These are phyloP conservation scores for Psidium guajava DNA, from an alignment of 345 rosid species.

Conservation along the genomic window DNA sequence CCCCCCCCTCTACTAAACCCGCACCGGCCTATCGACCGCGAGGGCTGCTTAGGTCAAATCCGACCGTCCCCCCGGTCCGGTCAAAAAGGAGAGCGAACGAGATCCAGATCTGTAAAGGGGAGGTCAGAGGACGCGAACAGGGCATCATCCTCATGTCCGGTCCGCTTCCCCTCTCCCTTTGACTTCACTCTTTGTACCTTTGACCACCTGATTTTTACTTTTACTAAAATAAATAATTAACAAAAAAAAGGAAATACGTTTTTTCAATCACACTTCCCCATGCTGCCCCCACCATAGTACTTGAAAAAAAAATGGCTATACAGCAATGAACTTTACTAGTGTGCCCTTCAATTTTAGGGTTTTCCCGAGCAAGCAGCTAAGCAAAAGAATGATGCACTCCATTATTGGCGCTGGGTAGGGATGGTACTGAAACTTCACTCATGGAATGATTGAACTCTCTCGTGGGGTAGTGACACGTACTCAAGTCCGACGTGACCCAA, in stretches of 20 bases:
- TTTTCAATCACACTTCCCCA: not conserved
- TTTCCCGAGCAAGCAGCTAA: not conserved
- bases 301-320: not conserved
- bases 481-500: not conserved
- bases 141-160: conserved; percentile 23
- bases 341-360: not conserved
- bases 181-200: not conserved
- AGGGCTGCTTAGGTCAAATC: not conserved
- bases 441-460: not conserved
- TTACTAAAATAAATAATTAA: not conserved
- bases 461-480: not conserved
- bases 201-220: not conserved
- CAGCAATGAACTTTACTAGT: not conserved
- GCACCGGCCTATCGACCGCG: not conserved
- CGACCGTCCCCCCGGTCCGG: not conserved
- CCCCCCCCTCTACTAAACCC: not conserved
- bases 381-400: not conserved
- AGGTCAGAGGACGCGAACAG: not conserved
- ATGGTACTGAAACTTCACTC: not conserved
- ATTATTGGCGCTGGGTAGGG: not conserved
- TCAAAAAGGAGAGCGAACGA: not conserved
- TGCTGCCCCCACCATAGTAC: not conserved
- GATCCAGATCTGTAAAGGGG: not conserved
- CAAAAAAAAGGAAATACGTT: not conserved
- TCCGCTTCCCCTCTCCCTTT: not conserved